phyloP scores from a whole-genome alignment of 1,139 yeast species.

The Pichiaceae sp. region DNA sequence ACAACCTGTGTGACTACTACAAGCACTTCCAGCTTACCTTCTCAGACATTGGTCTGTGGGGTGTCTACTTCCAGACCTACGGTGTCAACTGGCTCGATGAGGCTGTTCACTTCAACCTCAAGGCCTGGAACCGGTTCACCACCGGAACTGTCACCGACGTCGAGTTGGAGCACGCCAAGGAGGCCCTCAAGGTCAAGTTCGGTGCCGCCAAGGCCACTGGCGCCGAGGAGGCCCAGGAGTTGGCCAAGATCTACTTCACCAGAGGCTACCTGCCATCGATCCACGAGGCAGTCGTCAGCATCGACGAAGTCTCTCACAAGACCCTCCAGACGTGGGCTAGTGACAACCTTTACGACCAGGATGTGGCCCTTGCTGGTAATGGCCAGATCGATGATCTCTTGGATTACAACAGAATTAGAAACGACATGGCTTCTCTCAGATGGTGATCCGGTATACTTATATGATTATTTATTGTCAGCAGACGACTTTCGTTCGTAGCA shows the following conservation, averaged over 20 bases:
- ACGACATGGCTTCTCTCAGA: slow-evolving; percentile 85
- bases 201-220: slow-evolving; percentile 38
- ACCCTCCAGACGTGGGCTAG: slow-evolving; percentile 69
- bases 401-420: slow-evolving; percentile 80
- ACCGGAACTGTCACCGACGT: slow-evolving; percentile 60
- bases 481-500: no score
- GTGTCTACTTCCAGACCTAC: slow-evolving; percentile 59
- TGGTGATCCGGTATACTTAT: slow-evolving; percentile 28
- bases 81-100: slow-evolving; percentile 59
- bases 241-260: slow-evolving; percentile 54
- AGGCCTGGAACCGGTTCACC: slow-evolving; percentile 82
- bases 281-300: slow-evolving; percentile 49
- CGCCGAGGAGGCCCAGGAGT: slow-evolving; percentile 43
- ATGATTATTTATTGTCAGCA: neutral
- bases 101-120: slow-evolving; percentile 67
- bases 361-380: slow-evolving; percentile 71
- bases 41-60: slow-evolving; percentile 79
- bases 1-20: slow-evolving; percentile 64
- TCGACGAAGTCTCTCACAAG: slow-evolving; percentile 54
- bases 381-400: slow-evolving; percentile 79
- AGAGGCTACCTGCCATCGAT: slow-evolving; percentile 55
- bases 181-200: slow-evolving; percentile 54
- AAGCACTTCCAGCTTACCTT: slow-evolving; percentile 64
- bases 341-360: slow-evolving; percentile 73
- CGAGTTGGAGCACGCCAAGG: slow-evolving; percentile 73